These are phyloP conservation scores for Casaregolazyma lundiana DNA, from an alignment of 1,139 yeast genomes.

Conservation along the genomic window DNA sequence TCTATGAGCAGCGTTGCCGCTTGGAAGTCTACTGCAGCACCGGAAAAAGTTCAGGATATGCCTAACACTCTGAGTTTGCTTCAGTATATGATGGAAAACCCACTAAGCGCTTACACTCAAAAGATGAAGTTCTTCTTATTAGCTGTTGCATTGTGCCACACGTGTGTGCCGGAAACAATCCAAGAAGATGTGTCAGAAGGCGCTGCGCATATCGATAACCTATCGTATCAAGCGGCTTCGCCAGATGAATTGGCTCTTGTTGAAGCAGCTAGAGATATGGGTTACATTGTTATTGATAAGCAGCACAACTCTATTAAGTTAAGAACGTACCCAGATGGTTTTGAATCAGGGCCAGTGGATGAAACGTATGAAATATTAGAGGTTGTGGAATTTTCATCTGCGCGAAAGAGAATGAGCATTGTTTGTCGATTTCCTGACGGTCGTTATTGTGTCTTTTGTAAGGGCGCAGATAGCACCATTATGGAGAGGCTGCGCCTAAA, in stretches of 20 bases:
- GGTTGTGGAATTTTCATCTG: constrained; percentile 77
- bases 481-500: constrained; percentile 61
- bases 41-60: constrained; percentile 33
- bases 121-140: constrained; percentile 75
- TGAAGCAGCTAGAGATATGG: constrained; percentile 91
- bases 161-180: constrained; percentile 66
- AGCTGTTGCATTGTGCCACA: constrained; percentile 81
- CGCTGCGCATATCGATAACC: constrained; percentile 39
- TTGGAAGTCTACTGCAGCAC: constrained; percentile 37
- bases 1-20: constrained; percentile 24
- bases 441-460: constrained; percentile 74
- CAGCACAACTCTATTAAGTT: constrained; percentile 55
- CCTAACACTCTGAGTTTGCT: constrained; percentile 61
- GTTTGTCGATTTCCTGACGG: constrained; percentile 74
- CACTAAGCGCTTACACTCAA: constrained; percentile 64
- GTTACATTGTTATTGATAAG: constrained; percentile 72
- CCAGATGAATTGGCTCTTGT: constrained; percentile 95
- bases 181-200: constrained; percentile 20
- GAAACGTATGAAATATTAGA: constrained; percentile 75
- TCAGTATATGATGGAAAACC: constrained; percentile 63
- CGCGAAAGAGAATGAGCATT: constrained; percentile 93
- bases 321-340: constrained; percentile 82
- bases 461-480: constrained; percentile 95
- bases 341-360: constrained; percentile 54
- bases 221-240: constrained; percentile 86